Evolutionary conservation across 768 basidiomycete species (phyloP).

Genomic region (Russula virescens): DNA sequence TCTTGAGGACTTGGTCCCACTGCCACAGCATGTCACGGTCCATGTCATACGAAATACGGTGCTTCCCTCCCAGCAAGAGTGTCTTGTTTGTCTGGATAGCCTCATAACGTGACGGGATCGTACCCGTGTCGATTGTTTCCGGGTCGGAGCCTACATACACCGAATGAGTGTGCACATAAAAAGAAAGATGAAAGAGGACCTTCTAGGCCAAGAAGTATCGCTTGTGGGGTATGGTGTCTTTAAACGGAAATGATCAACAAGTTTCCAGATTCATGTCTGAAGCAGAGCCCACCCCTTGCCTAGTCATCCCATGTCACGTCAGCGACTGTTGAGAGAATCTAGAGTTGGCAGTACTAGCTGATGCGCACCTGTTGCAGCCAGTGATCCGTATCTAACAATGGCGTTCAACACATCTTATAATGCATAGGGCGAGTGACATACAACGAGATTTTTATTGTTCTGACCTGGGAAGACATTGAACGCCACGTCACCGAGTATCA

Average conservation of each 20-base stretch:
- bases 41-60: conserved; percentile 80
- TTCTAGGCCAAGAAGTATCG: conserved; percentile 78
- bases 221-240: conserved; percentile 85
- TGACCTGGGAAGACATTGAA: conserved; percentile 44
- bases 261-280: conserved; percentile 8
- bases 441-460: conserved; percentile 79
- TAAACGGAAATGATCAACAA: neutral
- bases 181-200: conserved; percentile 28
- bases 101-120: conserved; percentile 69
- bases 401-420: conserved; percentile 6
- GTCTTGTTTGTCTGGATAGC: conserved; percentile 59
- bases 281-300: conserved; percentile 63
- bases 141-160: conserved; percentile 64
- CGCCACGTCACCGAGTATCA: neutral
- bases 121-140: conserved; percentile 87
- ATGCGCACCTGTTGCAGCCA: conserved; percentile 79
- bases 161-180: neutral
- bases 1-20: conserved; percentile 83
- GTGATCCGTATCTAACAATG: conserved; percentile 68
- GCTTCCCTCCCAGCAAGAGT: conserved; percentile 65
- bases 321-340: conserved; percentile 5
- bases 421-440: conserved; percentile 33
- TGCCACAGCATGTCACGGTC: conserved; percentile 91
- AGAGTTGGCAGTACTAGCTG: neutral
- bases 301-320: conserved; percentile 27